Conservation (phyloP, 495 filamentous ascomycete genomes). For the Penicillium lagena region DNA sequence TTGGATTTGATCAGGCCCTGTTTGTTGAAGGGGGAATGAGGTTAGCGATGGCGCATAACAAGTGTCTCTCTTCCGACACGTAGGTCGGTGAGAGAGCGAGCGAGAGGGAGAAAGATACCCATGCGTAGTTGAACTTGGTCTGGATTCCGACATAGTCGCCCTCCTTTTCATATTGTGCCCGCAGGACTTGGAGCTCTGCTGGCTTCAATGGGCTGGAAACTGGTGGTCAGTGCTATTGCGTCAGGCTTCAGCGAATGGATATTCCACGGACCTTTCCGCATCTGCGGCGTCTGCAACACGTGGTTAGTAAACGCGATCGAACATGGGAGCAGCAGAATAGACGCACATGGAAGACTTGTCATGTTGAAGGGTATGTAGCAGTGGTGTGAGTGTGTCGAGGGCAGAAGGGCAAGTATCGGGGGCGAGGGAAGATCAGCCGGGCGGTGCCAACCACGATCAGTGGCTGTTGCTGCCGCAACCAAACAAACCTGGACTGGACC, state of each 20-base stretch:
- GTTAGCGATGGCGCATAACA: too few species aligned
- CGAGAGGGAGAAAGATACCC: conserved; percentile 50
- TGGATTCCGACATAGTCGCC: conserved; percentile 93
- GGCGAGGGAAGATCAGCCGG: conserved; percentile 7
- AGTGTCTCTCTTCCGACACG: too few species aligned
- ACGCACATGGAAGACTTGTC: conserved; percentile 71
- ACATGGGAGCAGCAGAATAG: conserved; percentile 1
- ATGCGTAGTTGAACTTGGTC: conserved; percentile 99
- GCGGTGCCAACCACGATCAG: conserved; percentile 26
- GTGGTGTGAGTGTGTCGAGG: too few species aligned
- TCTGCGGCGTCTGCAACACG: conserved; percentile 77
- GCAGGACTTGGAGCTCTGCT: conserved; percentile 83
- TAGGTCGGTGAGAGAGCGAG: too few species aligned
- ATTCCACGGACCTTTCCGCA: conserved; percentile 70
- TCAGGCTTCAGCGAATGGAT: not conserved
- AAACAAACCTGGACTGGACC: conserved; percentile 8
- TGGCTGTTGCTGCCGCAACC: conserved; percentile 48
- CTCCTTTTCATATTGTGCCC: conserved; percentile 92
- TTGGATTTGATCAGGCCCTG: conserved; percentile 94
- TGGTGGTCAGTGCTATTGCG: conserved; percentile 5
- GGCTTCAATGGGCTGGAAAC: conserved; percentile 69
- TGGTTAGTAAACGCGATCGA: conserved; percentile 13
- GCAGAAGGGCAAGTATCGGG: not conserved
- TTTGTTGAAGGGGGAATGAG: too few species aligned
- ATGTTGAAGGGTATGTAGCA: conserved; percentile 24